Evolutionary conservation across 2,329 filamentous ascomycete species (phyloP), one percentile per base, ranked within the genome.

Genomic region (Talaromyces sp.): DNA sequence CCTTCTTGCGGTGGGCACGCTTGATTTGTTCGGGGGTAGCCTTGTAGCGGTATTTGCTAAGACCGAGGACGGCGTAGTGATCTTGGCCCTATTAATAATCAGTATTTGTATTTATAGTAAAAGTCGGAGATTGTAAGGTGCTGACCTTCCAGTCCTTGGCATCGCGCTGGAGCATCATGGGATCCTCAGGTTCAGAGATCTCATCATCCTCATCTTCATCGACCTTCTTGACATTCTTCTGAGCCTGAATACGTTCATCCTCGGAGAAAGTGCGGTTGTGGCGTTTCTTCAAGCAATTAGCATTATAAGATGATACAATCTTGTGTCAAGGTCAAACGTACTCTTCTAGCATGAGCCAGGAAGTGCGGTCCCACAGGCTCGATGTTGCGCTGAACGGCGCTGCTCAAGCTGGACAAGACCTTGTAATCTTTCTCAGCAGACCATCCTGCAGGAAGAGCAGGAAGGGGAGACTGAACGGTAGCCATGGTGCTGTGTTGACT

Each of bases 91-190:
- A 69, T 54, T 16, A 7, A 31, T 1, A 31, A 6, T 31, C 27
- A 31, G 4, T 31, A 31, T 31, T 5, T 31, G 27, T 31, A 31
- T 31, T 8, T 6, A 31, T 31, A 31, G 27, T 31, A 31, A 31
- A 31, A 31, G 27, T 31, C 27, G 27, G 27, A 31, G 27, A 31
- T 31, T 6, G 27, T 31, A 31, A 31, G 27, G 27, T 31, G 71
- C 84, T 70, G 79, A 94, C 92, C 90, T 99, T 99, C 95, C 95
- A 99, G 84, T 99, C 95, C 84, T 99, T 99, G 75, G 95, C 93
- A 77, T 98, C 93, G 63, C 93, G 88, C 78, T 91, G 86, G 37
- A 99, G 88, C 87, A 98, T 90, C 82, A 96, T 86, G 64, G 92
- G 90, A 76, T 98, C 94, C 82, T 99, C 95, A 35, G 90, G 83